Percentiles rank a stretch among this genome's conserved stretches.
phyloP scores from a whole-genome alignment of 306 rosid species.

The Dalbergia cochinchinensis region DNA sequence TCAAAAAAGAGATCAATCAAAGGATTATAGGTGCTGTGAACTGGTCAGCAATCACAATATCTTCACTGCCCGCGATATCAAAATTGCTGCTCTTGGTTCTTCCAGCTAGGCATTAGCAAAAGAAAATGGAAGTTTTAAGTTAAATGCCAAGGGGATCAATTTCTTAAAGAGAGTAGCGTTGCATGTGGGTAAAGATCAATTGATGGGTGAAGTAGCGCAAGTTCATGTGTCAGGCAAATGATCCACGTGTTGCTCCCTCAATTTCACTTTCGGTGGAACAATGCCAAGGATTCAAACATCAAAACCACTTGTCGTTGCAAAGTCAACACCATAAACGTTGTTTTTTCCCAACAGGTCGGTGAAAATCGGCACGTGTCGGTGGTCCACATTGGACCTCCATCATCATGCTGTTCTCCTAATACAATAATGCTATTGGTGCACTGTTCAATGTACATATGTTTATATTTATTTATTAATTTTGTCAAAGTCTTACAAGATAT shows the following conservation, averaged over 20 bases:
- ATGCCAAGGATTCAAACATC: slow-evolving; percentile 39
- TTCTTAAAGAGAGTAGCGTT: background rate
- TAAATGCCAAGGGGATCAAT: background rate
- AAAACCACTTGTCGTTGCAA: slow-evolving; percentile 39
- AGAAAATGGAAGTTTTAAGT: background rate
- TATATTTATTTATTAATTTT: background rate
- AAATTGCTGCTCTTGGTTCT: background rate
- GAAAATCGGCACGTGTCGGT: slow-evolving; percentile 80
- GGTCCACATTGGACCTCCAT: slow-evolving; percentile 51
- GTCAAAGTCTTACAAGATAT: slow-evolving; percentile 12
- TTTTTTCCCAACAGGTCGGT: slow-evolving; percentile 64
- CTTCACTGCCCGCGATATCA: background rate
- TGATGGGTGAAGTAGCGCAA: background rate
- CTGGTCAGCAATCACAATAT: background rate
- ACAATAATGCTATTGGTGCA: background rate
- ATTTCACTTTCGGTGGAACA: slow-evolving; percentile 74
- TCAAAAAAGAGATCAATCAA: background rate
- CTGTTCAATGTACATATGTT: background rate
- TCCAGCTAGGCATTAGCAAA: background rate
- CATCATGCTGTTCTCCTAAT: slow-evolving; percentile 45
- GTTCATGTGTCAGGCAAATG: slow-evolving; percentile 40
- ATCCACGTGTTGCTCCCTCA: slow-evolving; percentile 49
- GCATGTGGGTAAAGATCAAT: slow-evolving; percentile 1
- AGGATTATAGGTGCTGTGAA: background rate
- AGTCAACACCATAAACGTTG: slow-evolving; percentile 66